Conservation (phyloP, 306 rosid species). For the Carpinus viminea region DNA sequence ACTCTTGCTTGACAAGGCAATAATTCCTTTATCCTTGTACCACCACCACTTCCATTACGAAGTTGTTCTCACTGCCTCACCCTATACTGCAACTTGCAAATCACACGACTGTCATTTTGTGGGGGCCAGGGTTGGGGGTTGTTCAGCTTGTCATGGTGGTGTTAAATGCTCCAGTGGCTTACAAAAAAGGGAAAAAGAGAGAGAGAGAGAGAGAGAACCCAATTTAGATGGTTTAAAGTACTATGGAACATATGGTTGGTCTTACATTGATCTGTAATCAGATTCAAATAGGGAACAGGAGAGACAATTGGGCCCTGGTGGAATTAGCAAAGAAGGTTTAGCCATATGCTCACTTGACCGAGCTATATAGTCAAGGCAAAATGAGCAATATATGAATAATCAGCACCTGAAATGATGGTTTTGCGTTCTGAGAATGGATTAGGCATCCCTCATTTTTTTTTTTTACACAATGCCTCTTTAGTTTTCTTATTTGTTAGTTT, state of each 20-base stretch:
- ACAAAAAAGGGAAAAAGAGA: neutral
- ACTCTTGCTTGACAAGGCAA: neutral
- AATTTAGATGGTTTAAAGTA: neutral
- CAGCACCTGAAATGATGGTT: neutral
- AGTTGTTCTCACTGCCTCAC: neutral
- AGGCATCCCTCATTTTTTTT: neutral
- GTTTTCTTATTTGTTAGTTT: constrained; percentile 12
- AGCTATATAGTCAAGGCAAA: neutral
- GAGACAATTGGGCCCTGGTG: neutral
- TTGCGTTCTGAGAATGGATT: neutral
- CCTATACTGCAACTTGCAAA: neutral
- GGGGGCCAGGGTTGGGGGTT: neutral
- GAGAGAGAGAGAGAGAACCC: neutral
- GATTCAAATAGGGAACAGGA: neutral
- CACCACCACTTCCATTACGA: neutral
- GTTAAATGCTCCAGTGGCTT: neutral
- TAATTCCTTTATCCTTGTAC: constrained; percentile 4
- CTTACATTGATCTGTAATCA: neutral
- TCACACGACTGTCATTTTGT: neutral
- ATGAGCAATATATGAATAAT: neutral
- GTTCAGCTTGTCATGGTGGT: neutral
- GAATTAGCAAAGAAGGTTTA: neutral
- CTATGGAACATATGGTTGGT: neutral
- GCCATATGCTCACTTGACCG: neutral
- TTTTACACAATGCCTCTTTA: constrained; percentile 16